Evolutionary conservation across 2,329 filamentous ascomycete species (phyloP).

Genomic region (Cladophialophora immunda): DNA sequence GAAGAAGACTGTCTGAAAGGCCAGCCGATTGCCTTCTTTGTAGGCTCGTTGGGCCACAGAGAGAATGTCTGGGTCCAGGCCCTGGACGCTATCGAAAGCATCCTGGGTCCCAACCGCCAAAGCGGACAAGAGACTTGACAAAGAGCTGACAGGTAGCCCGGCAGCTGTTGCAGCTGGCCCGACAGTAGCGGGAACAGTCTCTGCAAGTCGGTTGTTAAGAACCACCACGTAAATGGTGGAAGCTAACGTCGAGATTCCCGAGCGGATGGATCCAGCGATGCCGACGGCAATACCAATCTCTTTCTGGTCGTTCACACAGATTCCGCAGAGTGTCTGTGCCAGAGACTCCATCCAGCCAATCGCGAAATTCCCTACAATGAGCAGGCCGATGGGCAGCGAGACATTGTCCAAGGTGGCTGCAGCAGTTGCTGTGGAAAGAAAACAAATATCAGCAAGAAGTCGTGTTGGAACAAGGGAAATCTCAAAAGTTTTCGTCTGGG

Average conservation of each 20-base stretch:
- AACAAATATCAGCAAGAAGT: no score
- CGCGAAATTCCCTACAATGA: no score
- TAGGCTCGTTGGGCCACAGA: slow-evolving; percentile 47
- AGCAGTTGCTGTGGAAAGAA: no score
- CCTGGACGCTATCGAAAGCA: no score
- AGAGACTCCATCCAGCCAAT: slow-evolving; percentile 41
- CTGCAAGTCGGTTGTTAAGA: slow-evolving; percentile 28
- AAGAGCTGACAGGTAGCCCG: slow-evolving; percentile 48
- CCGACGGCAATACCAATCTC: slow-evolving; percentile 42
- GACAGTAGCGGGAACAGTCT: slow-evolving; percentile 13
- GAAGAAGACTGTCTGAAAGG: slow-evolving; percentile 54
- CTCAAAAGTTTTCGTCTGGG: no score
- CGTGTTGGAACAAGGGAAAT: no score
- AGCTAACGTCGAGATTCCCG: slow-evolving; percentile 36
- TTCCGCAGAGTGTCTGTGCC: slow-evolving; percentile 35
- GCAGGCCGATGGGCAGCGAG: no score
- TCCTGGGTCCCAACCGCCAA: no score
- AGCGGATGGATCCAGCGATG: slow-evolving; percentile 37
- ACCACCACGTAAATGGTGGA: slow-evolving; percentile 40
- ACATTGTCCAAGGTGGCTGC: no score
- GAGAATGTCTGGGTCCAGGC: no score
- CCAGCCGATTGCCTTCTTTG: slow-evolving; percentile 51
- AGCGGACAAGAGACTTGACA: slow-evolving; percentile 47
- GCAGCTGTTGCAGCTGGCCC: slow-evolving; percentile 46
- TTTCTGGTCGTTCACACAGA: slow-evolving; percentile 38